Evolutionary conservation across 192 early-diverging fungal genomes (phyloP).

Genomic region (Podila minutissima): DNA sequence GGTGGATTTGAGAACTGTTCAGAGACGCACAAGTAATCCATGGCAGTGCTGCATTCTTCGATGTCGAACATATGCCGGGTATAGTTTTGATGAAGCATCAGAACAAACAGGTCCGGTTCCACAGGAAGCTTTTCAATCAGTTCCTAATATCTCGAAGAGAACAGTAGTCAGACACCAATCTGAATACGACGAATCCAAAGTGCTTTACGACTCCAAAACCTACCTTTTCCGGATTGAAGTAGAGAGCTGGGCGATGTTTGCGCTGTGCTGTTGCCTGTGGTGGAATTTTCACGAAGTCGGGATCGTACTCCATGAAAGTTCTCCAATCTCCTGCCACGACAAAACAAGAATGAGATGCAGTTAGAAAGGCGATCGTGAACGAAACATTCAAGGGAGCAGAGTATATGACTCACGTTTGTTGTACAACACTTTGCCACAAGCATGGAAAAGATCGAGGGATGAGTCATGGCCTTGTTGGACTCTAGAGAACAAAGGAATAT

Average conservation of each 20-base stretch:
- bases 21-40: slow-evolving; percentile 59
- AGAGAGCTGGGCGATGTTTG: slow-evolving; percentile 25
- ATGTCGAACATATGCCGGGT: slow-evolving; percentile 55
- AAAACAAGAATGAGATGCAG: neutral
- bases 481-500: neutral
- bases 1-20: slow-evolving; percentile 43
- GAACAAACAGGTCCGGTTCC: slow-evolving; percentile 59
- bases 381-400: neutral
- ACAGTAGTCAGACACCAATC: neutral
- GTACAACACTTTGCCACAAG: slow-evolving; percentile 69
- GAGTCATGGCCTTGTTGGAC: slow-evolving; percentile 35
- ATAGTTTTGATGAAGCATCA: slow-evolving; percentile 72
- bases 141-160: slow-evolving; percentile 9
- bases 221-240: slow-evolving; percentile 45
- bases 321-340: slow-evolving; percentile 21
- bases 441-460: slow-evolving; percentile 67
- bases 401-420: slow-evolving; percentile 55
- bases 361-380: neutral
- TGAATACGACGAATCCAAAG: neutral
- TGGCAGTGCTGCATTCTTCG: slow-evolving; percentile 58
- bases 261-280: neutral
- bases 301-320: slow-evolving; percentile 14
- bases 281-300: slow-evolving; percentile 21
- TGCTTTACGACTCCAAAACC: neutral
- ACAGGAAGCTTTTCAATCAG: slow-evolving; percentile 63